Evolutionary conservation across 352 stramenopile genomes (phyloP), one percentile per base, ranked within the genome.

Genomic region (Phytophthora hibernalis): DNA sequence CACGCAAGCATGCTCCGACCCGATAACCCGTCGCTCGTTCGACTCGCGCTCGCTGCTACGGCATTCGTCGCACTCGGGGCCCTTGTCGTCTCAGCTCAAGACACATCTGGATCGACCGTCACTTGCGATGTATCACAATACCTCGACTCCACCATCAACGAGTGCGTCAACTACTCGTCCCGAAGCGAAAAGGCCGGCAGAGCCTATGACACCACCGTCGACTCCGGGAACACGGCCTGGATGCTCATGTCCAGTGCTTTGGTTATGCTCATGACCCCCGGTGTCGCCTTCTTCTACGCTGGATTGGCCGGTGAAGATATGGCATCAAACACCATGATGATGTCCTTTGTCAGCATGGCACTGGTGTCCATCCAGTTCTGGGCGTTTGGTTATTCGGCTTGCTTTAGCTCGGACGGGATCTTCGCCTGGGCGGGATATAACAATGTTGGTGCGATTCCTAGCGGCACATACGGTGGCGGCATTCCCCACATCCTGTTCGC

Each of bases 281-380:
- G 83, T 15, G 76, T 92, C 13, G 73, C 78, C 37, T 89, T 92
- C 65, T 95, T 93, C 74, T 95, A 95, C 74, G 87, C 83, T 1
- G 85, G 87, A 13, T 73, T 95, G 8, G 85, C 86, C 0, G 83
- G 85, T 42, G 79, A 89, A 57, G 78, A 90, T 35, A 92, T 90
- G 74, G 80, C 87, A 37, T 89, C 88, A 8, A 92, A 91, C 70
- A 93, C 84, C 11, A 90, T 94, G 56, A 89, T 92, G 70, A 90
- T 92, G 81, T 91, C 80, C 24, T 93, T 92, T 56, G 71, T 88
- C 38, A 84, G 71, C 48, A 90, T 93, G 72, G 85, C 83, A 5
- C 28, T 94, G 5, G 82, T 94, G 50, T 91, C 87, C n/a, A 82
- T 92, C 54, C 85, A 95, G 76, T 96, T 93, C 67, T 90, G 79